Percentiles rank a stretch among this genome's conserved stretches.
Conservation (phyloP, 495 filamentous ascomycete genomes). For the Aspergillus bridgeri region DNA sequence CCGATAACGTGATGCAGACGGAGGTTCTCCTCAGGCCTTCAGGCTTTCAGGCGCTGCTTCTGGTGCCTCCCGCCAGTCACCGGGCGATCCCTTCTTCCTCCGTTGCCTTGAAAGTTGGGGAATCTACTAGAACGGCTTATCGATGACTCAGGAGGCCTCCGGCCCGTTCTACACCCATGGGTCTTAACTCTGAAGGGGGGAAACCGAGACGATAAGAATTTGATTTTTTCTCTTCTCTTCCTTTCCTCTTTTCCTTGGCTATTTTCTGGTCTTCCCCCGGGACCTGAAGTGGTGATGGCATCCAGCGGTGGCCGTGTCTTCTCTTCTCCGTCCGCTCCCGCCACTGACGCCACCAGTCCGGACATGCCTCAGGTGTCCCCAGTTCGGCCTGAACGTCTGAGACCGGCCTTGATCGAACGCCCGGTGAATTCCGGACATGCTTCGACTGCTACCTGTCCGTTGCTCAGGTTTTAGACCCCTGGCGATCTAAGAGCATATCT, state of each 20-base stretch:
- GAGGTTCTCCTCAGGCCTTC: no score
- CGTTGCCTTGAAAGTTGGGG: constrained; percentile 5
- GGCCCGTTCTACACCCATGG: neutral
- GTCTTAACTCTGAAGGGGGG: neutral
- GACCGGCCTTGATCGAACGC: no score
- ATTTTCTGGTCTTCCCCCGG: no score
- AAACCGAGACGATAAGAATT: neutral
- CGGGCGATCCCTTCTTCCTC: constrained; percentile 12
- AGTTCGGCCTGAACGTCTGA: neutral
- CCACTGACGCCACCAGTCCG: constrained; percentile 30
- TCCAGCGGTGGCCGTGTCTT: neutral
- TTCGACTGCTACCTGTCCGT: no score
- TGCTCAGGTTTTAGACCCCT: no score
- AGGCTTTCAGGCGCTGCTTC: constrained; percentile 3
- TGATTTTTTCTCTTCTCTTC: neutral
- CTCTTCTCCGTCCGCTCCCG: constrained; percentile 19
- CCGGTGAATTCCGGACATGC: no score
- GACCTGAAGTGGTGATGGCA: no score
- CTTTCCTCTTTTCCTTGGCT: no score
- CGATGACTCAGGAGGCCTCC: constrained; percentile 9
- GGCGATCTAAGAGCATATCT: no score
- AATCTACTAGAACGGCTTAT: constrained; percentile 12
- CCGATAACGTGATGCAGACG: constrained; percentile 34
- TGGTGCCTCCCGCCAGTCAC: constrained; percentile 18
- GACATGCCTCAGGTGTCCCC: neutral